Evolutionary conservation across 2,329 filamentous ascomycete species (phyloP).

Genomic region (Beauveria brongniartii): DNA sequence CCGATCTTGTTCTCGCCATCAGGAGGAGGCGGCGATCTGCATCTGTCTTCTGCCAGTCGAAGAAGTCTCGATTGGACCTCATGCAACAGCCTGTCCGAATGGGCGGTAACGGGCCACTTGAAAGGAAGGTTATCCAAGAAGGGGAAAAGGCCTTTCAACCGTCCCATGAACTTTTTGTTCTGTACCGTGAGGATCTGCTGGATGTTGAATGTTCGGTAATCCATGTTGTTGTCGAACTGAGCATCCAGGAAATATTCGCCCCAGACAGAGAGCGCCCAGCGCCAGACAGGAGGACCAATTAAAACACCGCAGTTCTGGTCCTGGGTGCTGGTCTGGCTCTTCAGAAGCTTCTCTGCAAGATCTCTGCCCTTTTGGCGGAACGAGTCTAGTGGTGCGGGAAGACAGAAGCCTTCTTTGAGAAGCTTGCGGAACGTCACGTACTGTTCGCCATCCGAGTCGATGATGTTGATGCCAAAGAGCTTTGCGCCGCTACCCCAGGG

Average conservation of each 20-base stretch:
- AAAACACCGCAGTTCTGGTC: background rate
- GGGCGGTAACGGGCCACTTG: background rate
- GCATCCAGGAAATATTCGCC: constrained; percentile 7
- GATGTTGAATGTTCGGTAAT: background rate
- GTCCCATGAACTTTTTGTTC: background rate
- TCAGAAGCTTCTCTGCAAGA: background rate
- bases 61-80: background rate
- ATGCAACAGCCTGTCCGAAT: background rate
- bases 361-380: background rate
- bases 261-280: background rate
- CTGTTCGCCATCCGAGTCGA: constrained; percentile 2
- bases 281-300: background rate
- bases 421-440: background rate
- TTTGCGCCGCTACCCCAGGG: background rate
- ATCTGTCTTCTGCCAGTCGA: background rate
- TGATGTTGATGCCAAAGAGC: constrained; percentile 3
- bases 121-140: background rate
- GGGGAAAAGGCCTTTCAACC: background rate
- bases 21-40: background rate
- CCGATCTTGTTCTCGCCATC: background rate
- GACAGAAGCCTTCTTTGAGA: background rate
- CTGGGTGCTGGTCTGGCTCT: background rate
- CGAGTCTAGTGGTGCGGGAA: background rate
- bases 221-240: background rate
- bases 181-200: background rate